Conservation (phyloP, 2,329 filamentous ascomycete species). For the Talaromyces albobiverticillius region DNA sequence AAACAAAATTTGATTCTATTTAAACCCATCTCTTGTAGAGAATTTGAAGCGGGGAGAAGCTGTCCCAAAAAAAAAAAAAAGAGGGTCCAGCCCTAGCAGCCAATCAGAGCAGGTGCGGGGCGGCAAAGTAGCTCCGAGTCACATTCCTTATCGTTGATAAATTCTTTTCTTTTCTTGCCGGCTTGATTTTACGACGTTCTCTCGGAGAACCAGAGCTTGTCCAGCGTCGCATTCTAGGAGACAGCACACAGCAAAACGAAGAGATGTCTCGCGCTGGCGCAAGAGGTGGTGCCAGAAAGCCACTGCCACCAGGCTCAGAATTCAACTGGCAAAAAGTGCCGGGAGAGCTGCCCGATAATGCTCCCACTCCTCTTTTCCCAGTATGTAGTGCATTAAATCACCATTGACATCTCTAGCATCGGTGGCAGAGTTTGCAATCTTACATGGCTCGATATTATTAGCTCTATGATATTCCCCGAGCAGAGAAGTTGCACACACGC, state of each 20-base stretch:
- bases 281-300: constrained; percentile 33
- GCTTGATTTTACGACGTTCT: not conserved
- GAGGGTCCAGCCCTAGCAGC: not conserved
- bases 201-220: no score
- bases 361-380: constrained; percentile 47
- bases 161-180: constrained; percentile 19
- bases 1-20: not conserved
- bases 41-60: no score
- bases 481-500: constrained; percentile 28
- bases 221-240: no score
- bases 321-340: constrained; percentile 40
- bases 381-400: constrained; percentile 30
- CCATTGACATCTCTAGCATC: not conserved
- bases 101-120: constrained; percentile 22
- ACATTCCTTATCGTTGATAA: constrained; percentile 8
- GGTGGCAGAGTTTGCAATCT: not conserved
- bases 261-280: constrained; percentile 43
- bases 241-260: no score
- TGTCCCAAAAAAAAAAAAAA: constrained; percentile 4
- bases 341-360: constrained; percentile 40
- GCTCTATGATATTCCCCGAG: constrained; percentile 37
- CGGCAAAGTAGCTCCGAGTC: constrained; percentile 16
- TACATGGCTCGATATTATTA: constrained; percentile 18
- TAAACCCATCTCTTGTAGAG: no score
- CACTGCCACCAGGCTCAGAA: constrained; percentile 36